phyloP scores from a whole-genome alignment of 1,284 basidiomycete genomes.

The Cerrena zonata region DNA sequence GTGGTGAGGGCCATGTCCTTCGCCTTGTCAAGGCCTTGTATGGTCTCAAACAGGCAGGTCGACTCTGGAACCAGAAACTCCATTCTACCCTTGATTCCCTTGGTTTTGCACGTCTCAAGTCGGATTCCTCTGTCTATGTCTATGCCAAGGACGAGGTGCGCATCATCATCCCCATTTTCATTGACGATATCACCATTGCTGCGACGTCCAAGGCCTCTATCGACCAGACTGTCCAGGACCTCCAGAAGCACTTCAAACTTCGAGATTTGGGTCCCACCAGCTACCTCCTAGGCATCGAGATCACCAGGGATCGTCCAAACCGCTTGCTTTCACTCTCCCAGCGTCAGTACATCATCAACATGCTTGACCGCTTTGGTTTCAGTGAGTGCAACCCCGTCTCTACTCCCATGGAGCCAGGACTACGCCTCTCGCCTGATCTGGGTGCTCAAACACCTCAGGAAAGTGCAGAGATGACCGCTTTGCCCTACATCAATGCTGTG shows the following conservation, averaged over 20 bases:
- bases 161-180: conserved; percentile 17
- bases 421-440: too few species aligned
- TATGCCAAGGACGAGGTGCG: conserved; percentile 3
- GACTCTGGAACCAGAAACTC: conserved; percentile 28
- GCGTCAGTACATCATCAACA: too few species aligned
- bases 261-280: conserved; percentile 18
- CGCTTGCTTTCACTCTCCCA: too few species aligned
- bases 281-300: conserved; percentile 22
- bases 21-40: conserved; percentile 10
- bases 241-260: conserved; percentile 18
- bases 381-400: too few species aligned
- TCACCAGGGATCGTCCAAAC: too few species aligned
- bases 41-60: conserved; percentile 16
- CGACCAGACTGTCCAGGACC: conserved; percentile 8
- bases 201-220: conserved; percentile 9
- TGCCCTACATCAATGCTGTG: too few species aligned
- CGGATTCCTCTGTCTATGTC: conserved; percentile 5
- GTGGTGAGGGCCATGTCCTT: not conserved
- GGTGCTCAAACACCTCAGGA: too few species aligned
- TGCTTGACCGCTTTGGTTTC: too few species aligned
- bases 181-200: conserved; percentile 21
- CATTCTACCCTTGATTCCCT: conserved; percentile 1
- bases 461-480: too few species aligned
- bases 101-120: conserved; percentile 16
- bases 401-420: too few species aligned